phyloP scores from a whole-genome alignment of 2,329 filamentous ascomycete species.

The Cadophora malorum region DNA sequence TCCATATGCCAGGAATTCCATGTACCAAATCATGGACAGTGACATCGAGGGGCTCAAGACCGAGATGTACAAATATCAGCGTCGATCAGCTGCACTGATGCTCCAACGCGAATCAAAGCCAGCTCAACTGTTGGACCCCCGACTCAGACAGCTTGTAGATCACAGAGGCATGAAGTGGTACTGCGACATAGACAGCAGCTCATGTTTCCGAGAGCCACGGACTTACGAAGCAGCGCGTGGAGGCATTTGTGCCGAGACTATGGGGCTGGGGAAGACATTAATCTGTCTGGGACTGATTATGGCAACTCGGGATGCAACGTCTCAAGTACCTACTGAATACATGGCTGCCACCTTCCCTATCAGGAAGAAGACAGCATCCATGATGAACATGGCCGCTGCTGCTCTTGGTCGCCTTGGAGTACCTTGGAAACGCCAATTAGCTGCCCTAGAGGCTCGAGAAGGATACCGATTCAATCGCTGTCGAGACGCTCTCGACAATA shows the following conservation, averaged over 20 bases:
- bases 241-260: conserved; percentile 81
- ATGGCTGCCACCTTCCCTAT: conserved; percentile 48
- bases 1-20: conserved; percentile 57
- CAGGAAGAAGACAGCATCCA: conserved; percentile 59
- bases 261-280: conserved; percentile 86
- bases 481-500: conserved; percentile 60
- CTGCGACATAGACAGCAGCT: conserved; percentile 68
- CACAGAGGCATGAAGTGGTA: conserved; percentile 71
- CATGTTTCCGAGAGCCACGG: conserved; percentile 68
- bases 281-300: conserved; percentile 82
- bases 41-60: conserved; percentile 65
- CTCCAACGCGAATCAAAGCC: conserved; percentile 77
- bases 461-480: conserved; percentile 60
- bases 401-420: conserved; percentile 69
- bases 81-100: conserved; percentile 82
- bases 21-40: conserved; percentile 61
- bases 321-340: conserved; percentile 69
- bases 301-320: conserved; percentile 73
- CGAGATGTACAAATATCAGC: conserved; percentile 77
- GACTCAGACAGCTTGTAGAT: conserved; percentile 65
- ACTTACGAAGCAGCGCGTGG: conserved; percentile 78
- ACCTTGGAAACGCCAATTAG: conserved; percentile 73
- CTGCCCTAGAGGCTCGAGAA: conserved; percentile 44
- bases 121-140: conserved; percentile 72
- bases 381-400: conserved; percentile 79